Percentiles rank a stretch among this genome's conserved stretches.
These are phyloP conservation scores for Coniochaeta prunicola DNA, from an alignment of 2,329 filamentous ascomycete genomes.

Conservation along the genomic window DNA sequence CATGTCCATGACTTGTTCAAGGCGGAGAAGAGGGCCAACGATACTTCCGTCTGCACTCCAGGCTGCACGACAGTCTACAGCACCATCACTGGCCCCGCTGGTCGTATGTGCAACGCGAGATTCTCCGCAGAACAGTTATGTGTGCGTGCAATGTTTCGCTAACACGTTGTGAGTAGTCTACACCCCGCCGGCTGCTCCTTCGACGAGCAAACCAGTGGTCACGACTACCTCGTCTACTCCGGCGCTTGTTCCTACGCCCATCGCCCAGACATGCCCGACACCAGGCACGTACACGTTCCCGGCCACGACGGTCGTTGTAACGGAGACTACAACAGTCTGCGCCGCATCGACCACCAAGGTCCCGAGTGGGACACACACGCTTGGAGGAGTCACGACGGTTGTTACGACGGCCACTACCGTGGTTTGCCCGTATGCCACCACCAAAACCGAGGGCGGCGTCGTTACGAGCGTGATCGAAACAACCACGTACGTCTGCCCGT, in stretches of 20 bases:
- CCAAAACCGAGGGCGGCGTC: slow-evolving; percentile 49
- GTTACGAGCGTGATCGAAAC: slow-evolving; percentile 61
- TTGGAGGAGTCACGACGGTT: slow-evolving; percentile 66
- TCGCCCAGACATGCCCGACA: slow-evolving; percentile 49
- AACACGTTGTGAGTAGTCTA: slow-evolving; percentile 7
- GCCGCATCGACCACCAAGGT: slow-evolving; percentile 55
- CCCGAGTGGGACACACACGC: slow-evolving; percentile 57
- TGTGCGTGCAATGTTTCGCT: neutral
- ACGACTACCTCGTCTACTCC: slow-evolving; percentile 32
- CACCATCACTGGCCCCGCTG: slow-evolving; percentile 61
- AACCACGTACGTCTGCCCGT: slow-evolving; percentile 68
- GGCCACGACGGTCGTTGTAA: slow-evolving; percentile 63
- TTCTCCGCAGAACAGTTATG: neutral
- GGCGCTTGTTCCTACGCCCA: slow-evolving; percentile 43
- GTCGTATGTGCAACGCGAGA: slow-evolving; percentile 40
- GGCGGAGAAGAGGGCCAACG: slow-evolving; percentile 35
- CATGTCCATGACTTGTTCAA: slow-evolving; percentile 55
- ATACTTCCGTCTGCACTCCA: slow-evolving; percentile 43
- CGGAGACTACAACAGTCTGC: slow-evolving; percentile 59
- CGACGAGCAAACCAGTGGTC: slow-evolving; percentile 13
- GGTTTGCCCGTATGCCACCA: slow-evolving; percentile 62
- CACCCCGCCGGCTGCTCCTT: slow-evolving; percentile 19
- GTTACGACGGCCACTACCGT: slow-evolving; percentile 61
- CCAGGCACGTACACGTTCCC: slow-evolving; percentile 71
- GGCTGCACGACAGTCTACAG: slow-evolving; percentile 69